Base-by-base conservation (phyloP, 2,329 filamentous ascomycete genomes). In the Colletotrichum graminicola region DNA sequence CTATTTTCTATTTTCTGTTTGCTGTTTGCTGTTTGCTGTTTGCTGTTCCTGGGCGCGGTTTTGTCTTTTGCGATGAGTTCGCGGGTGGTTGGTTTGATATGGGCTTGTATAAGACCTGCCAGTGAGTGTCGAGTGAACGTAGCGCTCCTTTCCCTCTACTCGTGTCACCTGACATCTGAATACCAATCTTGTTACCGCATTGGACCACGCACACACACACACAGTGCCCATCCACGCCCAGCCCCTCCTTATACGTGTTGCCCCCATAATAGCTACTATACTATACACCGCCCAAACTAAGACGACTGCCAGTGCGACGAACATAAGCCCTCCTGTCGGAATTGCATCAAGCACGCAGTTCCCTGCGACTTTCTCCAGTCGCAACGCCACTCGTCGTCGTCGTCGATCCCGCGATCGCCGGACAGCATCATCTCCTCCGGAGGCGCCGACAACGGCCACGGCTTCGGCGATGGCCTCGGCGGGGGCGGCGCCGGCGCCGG, bases 291-390 rank as follows among this genome's bases (percentile, higher is more conserved):
- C 51, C 43, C 43, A 63, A 39, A 47, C 52, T 36, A 45, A 51
- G 11, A 63, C 52, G 56, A 18, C 11, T 34, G 21, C 26, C 29
- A 76, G 78, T 78, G 76, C 62, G 76, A 77, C 45, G 76, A 78
- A 70, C 71, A 75, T 36, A 75, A 75, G 26, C 76, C 76, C 10
- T 73, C 75, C 6, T 78, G 76, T 61, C 65, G 73, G 29, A 78
- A 78, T 57, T 78, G 76, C 59, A 73, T 75, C 70, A 78, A 75
- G 55, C 76, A 76, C 65, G 75, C 75, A n/a, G 75, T 75, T n/a
- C 66, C 70, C 23, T 78, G 76, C 70, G 76, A 76, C 71, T 77
- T 77, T 69, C 73, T 74, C 23, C 73, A 74, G 54, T 72, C 64
- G 21, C 41, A 71, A 49, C 67, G 70, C 32, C 67, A 72, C n/a